Evolutionary conservation across 2,329 filamentous ascomycete species (phyloP).

Genomic region (Ophiostoma triangulosporum): DNA sequence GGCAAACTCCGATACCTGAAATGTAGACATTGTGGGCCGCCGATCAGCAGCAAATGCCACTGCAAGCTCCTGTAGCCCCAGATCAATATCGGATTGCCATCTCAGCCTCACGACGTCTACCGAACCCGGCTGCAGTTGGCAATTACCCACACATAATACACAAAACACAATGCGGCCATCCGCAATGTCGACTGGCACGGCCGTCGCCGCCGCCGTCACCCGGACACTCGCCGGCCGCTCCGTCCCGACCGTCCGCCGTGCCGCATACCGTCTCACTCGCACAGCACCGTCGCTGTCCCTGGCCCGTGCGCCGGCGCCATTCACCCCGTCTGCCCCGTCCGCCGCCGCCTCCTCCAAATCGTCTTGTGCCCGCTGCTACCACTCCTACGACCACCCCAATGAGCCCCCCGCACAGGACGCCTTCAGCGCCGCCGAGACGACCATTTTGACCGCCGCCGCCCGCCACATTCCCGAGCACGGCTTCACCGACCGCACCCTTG

Average conservation of each 20-base stretch:
- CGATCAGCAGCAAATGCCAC: background rate
- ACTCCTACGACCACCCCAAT: constrained; percentile 62
- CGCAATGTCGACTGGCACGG: background rate
- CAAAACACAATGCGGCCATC: background rate
- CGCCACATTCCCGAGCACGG: constrained; percentile 66
- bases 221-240: background rate
- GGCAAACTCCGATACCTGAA: background rate
- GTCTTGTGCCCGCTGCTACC: constrained; percentile 37
- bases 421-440: constrained; percentile 55
- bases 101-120: background rate
- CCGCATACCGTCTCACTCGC: background rate
- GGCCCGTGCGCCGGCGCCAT: background rate
- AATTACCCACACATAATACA: background rate
- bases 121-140: background rate
- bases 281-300: background rate
- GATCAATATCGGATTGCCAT: background rate
- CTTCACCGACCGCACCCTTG: constrained; percentile 63
- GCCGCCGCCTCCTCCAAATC: background rate
- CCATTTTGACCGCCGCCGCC: constrained; percentile 73
- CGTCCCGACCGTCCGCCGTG: background rate
- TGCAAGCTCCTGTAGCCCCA: background rate
- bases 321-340: background rate
- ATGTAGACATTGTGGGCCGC: background rate
- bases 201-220: constrained; percentile 1
- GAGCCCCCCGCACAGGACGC: constrained; percentile 44